Conservation (phyloP, 2,329 filamentous ascomycete genomes). For the Beauveria asiatica region DNA sequence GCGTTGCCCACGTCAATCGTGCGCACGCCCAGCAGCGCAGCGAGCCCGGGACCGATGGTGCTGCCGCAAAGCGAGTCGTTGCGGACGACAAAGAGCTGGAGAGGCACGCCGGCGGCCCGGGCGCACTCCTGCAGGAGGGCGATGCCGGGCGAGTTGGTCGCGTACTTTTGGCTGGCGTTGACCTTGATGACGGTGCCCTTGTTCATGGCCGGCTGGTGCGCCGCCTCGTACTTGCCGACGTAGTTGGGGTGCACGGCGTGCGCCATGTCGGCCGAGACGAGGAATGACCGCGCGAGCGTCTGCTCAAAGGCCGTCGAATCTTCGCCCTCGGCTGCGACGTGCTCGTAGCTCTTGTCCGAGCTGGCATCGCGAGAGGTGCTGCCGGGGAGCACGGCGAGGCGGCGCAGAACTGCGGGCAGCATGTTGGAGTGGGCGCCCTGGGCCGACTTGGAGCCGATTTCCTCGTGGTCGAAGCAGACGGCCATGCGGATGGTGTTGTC, state of each 20-base stretch:
- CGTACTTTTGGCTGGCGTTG: constrained; percentile 95
- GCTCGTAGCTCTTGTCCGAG: constrained; percentile 54
- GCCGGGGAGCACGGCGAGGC: constrained; percentile 71
- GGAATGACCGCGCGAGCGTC: constrained; percentile 81
- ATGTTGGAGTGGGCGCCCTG: constrained; percentile 93
- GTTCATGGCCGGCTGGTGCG: constrained; percentile 92
- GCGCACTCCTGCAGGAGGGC: constrained; percentile 87
- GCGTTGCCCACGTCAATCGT: constrained; percentile 92
- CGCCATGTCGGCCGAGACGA: constrained; percentile 95
- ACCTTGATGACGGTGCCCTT: constrained; percentile 94
- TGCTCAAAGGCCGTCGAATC: constrained; percentile 84
- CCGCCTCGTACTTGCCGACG: constrained; percentile 77
- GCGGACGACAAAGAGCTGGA: constrained; percentile 92
- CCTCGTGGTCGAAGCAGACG: constrained; percentile 94
- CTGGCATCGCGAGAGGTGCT: constrained; percentile 53
- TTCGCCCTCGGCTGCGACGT: constrained; percentile 48
- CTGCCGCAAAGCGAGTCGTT: constrained; percentile 93
- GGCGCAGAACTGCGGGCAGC: constrained; percentile 76
- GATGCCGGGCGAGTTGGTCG: constrained; percentile 92
- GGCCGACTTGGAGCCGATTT: constrained; percentile 86
- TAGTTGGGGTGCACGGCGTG: constrained; percentile 97
- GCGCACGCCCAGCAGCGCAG: constrained; percentile 73
- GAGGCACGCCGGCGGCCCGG: constrained; percentile 62
- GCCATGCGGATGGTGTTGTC: constrained; percentile 84
- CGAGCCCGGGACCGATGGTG: constrained; percentile 96